Evolutionary conservation across 176 grass and related monocot genomes (phyloP).

Genomic region (Rhipidocladum racemiflorum): DNA sequence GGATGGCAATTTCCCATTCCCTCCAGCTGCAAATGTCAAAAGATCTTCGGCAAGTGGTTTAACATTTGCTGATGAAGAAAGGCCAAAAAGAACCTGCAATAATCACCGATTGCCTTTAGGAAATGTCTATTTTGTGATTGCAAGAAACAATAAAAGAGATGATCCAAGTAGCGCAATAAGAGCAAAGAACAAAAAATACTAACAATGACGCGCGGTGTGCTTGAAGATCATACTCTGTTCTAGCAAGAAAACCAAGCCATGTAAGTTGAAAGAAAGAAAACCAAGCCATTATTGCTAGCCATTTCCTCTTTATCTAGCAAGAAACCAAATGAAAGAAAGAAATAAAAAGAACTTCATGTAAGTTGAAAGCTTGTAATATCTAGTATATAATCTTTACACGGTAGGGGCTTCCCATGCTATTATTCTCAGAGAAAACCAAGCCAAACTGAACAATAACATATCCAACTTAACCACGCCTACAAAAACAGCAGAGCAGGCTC

Average conservation of each 20-base stretch:
- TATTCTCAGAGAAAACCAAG: too few relatives aligned
- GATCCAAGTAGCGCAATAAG: not conserved
- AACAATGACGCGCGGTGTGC: constrained; percentile 71
- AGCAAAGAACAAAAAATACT: constrained; percentile 40
- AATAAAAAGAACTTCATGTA: not conserved
- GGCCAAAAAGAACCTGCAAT: constrained; percentile 79
- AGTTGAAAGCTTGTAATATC: not conserved
- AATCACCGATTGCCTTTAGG: not conserved
- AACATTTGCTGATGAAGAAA: constrained; percentile 63
- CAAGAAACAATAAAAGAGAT: constrained; percentile 17
- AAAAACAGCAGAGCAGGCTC: too few relatives aligned
- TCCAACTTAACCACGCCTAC: too few relatives aligned
- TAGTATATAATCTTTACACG: not conserved
- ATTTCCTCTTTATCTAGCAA: not conserved
- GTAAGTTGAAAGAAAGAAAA: too few relatives aligned
- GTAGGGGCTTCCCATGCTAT: not conserved
- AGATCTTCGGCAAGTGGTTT: constrained; percentile 62
- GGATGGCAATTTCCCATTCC: constrained; percentile 45
- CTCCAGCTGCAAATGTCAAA: constrained; percentile 44
- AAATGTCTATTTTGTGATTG: not conserved
- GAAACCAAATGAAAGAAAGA: not conserved
- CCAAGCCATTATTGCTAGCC: too few relatives aligned
- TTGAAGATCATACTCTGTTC: too few relatives aligned
- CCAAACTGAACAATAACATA: not conserved
- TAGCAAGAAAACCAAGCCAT: too few relatives aligned